Percentiles rank a stretch among this genome's conserved stretches.
phyloP scores from a whole-genome alignment of 768 basidiomycete genomes.

The Mycena haematopus region DNA sequence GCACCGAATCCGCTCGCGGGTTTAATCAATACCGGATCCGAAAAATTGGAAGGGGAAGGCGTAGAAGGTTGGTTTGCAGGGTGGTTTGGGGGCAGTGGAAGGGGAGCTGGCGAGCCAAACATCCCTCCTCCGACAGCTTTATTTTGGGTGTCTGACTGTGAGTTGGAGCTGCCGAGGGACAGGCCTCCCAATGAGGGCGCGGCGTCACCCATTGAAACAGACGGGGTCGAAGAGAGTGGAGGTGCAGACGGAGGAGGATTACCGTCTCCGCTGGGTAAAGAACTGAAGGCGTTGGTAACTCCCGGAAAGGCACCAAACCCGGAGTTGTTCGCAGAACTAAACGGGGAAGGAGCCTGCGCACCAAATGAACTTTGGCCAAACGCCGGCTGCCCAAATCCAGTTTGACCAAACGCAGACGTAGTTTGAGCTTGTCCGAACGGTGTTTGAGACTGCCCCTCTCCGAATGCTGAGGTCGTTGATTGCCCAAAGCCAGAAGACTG shows the following conservation, averaged over 20 bases:
- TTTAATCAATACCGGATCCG: constrained; percentile 25
- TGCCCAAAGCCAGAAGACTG: constrained; percentile 34
- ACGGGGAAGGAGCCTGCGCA: constrained; percentile 41
- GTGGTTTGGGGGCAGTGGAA: constrained; percentile 34
- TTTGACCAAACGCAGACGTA: constrained; percentile 43
- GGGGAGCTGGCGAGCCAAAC: constrained; percentile 38
- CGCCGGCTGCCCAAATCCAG: constrained; percentile 44
- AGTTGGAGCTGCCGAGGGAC: constrained; percentile 37
- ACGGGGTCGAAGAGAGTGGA: constrained; percentile 27
- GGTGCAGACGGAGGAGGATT: constrained; percentile 25
- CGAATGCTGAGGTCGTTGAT: constrained; percentile 33
- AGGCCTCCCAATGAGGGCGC: constrained; percentile 38
- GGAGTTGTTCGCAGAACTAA: constrained; percentile 35
- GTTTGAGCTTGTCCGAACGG: constrained; percentile 17
- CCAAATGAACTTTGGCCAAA: constrained; percentile 43
- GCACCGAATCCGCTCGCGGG: constrained; percentile 32
- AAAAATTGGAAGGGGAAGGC: constrained; percentile 20
- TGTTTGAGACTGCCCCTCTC: constrained; percentile 37
- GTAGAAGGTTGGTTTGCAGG: constrained; percentile 30
- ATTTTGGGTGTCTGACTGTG: constrained; percentile 31
- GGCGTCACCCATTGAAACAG: constrained; percentile 39
- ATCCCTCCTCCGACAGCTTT: constrained; percentile 34
- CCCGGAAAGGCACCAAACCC: constrained; percentile 39
- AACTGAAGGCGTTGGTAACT: constrained; percentile 34
- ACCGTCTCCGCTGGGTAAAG: constrained; percentile 26